A percentile compares a stretch with the other conserved stretches of the same genome.
phyloP scores from a whole-genome alignment of 164 flowering plant genomes.

The Vitis cinerea region DNA sequence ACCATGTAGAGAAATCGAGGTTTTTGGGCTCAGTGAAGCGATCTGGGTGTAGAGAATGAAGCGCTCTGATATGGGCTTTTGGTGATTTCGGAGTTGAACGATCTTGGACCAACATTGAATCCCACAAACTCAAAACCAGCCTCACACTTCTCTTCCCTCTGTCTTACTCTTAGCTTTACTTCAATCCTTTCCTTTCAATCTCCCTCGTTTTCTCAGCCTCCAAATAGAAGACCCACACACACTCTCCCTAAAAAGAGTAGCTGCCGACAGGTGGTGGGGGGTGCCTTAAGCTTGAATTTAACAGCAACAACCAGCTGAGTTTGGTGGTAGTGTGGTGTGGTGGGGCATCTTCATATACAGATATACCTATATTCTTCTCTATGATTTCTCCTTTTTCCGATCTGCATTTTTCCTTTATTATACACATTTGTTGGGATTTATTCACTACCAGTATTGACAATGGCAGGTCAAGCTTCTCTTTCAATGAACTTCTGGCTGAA shows the following conservation, averaged over 20 bases:
- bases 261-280: slow-evolving; percentile 17
- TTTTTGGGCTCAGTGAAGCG: slow-evolving; percentile 49
- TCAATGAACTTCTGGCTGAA: no score
- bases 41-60: slow-evolving; percentile 17
- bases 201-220: neutral
- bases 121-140: neutral
- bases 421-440: no score
- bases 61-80: slow-evolving; percentile 32
- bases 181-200: neutral
- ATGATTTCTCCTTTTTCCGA: no score
- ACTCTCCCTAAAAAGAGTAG: neutral
- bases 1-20: slow-evolving; percentile 83
- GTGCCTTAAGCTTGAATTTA: slow-evolving; percentile 9
- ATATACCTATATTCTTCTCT: no score
- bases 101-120: slow-evolving; percentile 78
- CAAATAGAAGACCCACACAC: neutral
- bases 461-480: neutral
- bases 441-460: no score
- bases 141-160: neutral
- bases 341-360: neutral
- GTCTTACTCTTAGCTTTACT: neutral
- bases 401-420: no score
- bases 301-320: slow-evolving; percentile 1
- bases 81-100: slow-evolving; percentile 50
- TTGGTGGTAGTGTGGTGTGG: neutral